Conservation (phyloP, 306 rosid species). For the Vigna unguiculata region DNA sequence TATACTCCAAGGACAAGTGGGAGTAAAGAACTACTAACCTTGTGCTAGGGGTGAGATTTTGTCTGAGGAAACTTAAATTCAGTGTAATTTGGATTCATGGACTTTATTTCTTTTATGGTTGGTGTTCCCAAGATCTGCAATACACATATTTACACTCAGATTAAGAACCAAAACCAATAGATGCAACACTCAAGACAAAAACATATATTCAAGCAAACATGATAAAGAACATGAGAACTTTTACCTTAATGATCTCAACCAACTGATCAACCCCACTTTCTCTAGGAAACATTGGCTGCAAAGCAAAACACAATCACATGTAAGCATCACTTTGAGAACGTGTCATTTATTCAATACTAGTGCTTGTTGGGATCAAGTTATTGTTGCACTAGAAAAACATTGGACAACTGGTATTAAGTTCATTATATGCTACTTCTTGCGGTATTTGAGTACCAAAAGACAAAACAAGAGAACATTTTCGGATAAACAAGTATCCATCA, state of each 20-base stretch:
- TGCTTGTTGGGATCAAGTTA: background rate
- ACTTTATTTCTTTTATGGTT: conserved; percentile 91
- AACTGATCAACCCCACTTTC: conserved; percentile 98
- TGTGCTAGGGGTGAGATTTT: conserved; percentile 98
- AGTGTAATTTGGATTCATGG: conserved; percentile 94
- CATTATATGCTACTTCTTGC: background rate
- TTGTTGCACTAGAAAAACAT: background rate
- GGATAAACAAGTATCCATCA: conserved; percentile 7
- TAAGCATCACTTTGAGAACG: conserved; percentile 35
- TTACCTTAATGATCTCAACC: conserved; percentile 95
- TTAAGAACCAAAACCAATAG: conserved; percentile 37
- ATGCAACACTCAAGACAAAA: conserved; percentile 39
- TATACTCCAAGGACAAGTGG: background rate
- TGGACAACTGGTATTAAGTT: conserved; percentile 1
- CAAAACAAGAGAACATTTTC: background rate
- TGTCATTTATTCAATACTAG: background rate
- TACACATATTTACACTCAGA: conserved; percentile 34
- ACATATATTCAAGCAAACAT: background rate
- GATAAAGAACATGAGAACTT: background rate
- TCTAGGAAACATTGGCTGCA: conserved; percentile 98
- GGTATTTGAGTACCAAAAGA: background rate
- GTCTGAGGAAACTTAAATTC: conserved; percentile 96
- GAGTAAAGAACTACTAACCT: conserved; percentile 58
- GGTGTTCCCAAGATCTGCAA: conserved; percentile 88
- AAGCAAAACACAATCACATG: conserved; percentile 36